Base-by-base conservation (phyloP, 805 yeast genomes). In the Kockiozyma suomiensis region DNA sequence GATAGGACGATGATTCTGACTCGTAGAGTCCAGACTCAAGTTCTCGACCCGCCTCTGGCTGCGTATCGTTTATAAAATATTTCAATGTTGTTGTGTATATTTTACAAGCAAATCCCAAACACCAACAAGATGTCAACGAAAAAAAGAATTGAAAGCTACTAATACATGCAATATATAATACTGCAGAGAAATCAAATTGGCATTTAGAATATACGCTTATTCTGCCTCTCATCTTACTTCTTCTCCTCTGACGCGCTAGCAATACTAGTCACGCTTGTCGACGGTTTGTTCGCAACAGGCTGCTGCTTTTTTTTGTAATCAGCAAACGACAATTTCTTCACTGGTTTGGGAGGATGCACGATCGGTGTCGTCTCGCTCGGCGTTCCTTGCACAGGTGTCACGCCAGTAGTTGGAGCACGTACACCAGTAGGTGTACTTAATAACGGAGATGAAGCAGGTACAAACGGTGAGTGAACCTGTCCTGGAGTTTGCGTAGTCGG, bases 291-390 rank as follows among this genome's bases (percentile, higher is more conserved):
- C 38, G 54, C 57, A 15, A 26, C 30, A 17, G 69, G 64, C 15
- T 51, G 54, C 38, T 62, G 69, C 53, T 66, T 66, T 51, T 67
- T 65, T 38, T 54, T 53, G 50, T 67, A 67, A 45, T 67, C 70
- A 15, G 70, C 70, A 57, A 67, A 65, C 30, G 70, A 67, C 46
- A 67, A 51, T 53, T 67, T 66, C 56, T 67, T 67, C 28, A 64
- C 66, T 21, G 70, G 70, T 15, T 55, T 50, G 2, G 67, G 61
- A 1, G 67, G 67, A 32, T 45, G 58, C 2, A 53, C 54, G 6
- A 53, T 26, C 28, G 55, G 35, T 4, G 45, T 40, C 10, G 28
- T 21, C 19, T 51, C 40, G 43, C 35, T 21, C 7, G 33, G 40
- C 10, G 50, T 17, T 4, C 42, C 13, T 15, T 52, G 50, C 28